These are phyloP conservation scores for Cyathus striatus DNA, from an alignment of 768 basidiomycete species.

Conservation along the genomic window DNA sequence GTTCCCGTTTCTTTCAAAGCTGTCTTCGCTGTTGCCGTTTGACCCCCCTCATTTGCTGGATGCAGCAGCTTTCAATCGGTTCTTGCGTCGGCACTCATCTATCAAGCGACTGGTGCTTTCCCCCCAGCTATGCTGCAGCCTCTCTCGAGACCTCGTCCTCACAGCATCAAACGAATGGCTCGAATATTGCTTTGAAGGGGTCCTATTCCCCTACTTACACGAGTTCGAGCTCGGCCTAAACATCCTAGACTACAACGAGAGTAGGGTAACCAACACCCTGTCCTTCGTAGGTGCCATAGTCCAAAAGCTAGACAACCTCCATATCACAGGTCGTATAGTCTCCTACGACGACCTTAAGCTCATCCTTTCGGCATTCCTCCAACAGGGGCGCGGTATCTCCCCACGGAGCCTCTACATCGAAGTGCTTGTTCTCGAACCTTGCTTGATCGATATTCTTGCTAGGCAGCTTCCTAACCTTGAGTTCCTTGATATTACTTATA, in stretches of 20 bases:
- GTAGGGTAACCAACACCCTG: constrained; percentile 7
- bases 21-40: constrained; percentile 9
- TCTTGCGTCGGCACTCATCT: constrained; percentile 8
- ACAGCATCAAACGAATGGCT: constrained; percentile 11
- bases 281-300: constrained; percentile 4
- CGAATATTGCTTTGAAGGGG: constrained; percentile 4
- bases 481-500: constrained; percentile 12
- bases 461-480: constrained; percentile 9
- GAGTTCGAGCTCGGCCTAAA: constrained; percentile 13
- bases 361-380: constrained; percentile 6
- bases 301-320: constrained; percentile 3
- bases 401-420: constrained; percentile 10
- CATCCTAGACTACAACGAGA: constrained; percentile 9
- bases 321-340: constrained; percentile 9
- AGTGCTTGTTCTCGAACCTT: constrained; percentile 10
- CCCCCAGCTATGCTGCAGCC: too few species aligned
- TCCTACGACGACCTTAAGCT: constrained; percentile 9
- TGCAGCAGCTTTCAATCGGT: constrained; percentile 8
- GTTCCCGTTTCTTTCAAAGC: constrained; percentile 9
- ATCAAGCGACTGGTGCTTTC: constrained; percentile 6
- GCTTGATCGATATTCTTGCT: constrained; percentile 10
- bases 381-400: constrained; percentile 1
- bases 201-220: constrained; percentile 7
- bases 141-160: background rate
- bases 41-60: constrained; percentile 12